Evolutionary conservation across 108 stramenopile genomes (phyloP).

Genomic region (Halocafeteria seosinensis): DNA sequence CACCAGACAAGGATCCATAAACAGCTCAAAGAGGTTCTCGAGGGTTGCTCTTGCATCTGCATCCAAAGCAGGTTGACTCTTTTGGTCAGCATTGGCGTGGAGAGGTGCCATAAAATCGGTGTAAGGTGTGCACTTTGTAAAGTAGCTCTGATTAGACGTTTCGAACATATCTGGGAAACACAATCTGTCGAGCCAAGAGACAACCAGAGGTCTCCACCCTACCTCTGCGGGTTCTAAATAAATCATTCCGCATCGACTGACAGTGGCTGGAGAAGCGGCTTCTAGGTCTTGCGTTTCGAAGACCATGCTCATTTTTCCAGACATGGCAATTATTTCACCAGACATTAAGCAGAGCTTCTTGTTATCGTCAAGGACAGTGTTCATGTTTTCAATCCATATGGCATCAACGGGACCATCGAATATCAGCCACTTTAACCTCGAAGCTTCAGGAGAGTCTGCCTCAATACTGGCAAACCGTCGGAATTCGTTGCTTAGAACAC

Average conservation of each 20-base stretch:
- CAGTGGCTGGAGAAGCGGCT: conserved; percentile 48
- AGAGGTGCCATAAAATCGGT: no score
- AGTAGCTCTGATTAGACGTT: no score
- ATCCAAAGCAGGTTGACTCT: no score
- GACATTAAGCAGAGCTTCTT: conserved; percentile 49
- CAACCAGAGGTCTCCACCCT: conserved; percentile 41
- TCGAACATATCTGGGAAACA: no score
- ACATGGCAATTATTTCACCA: conserved; percentile 54
- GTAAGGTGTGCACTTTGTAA: no score
- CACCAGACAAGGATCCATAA: no score
- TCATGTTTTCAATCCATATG: conserved; percentile 62
- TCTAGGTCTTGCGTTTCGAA: conserved; percentile 54
- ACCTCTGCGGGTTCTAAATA: conserved; percentile 48
- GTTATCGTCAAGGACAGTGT: conserved; percentile 47
- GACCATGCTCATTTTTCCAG: conserved; percentile 48
- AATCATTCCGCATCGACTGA: conserved; percentile 51
- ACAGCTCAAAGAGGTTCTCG: no score
- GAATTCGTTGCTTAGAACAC: conserved; percentile 45
- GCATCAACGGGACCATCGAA: conserved; percentile 55
- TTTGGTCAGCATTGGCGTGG: no score
- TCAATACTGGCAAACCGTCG: conserved; percentile 44
- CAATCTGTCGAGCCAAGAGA: conserved; percentile 38
- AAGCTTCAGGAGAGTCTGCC: conserved; percentile 28
- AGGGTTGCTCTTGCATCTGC: no score
- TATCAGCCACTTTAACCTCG: conserved; percentile 48